phyloP scores from a whole-genome alignment of 192 early-diverging fungal species.

The Linnemannia hyalina region DNA sequence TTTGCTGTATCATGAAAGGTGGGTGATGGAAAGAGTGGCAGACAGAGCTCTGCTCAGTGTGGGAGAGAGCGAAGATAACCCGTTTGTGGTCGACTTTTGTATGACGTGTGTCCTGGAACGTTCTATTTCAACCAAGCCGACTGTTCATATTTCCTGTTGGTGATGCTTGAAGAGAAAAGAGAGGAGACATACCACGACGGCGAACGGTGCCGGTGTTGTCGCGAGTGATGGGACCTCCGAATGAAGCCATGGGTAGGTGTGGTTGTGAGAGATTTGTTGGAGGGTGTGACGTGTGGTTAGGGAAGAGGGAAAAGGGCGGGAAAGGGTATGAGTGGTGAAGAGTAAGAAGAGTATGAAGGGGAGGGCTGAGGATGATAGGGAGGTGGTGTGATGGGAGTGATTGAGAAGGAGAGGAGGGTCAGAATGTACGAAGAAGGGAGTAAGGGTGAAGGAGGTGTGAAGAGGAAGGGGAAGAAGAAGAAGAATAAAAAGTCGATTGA shows the following conservation, averaged over 20 bases:
- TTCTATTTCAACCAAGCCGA: background rate
- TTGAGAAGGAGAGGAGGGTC: background rate
- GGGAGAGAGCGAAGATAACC: background rate
- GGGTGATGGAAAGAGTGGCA: no score
- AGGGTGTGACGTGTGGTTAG: background rate
- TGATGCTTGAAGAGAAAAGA: background rate
- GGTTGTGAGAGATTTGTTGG: background rate
- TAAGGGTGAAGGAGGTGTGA: background rate
- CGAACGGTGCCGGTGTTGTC: slow-evolving; percentile 49
- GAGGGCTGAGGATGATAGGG: background rate
- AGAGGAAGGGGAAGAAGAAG: no score
- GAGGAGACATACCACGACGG: slow-evolving; percentile 32
- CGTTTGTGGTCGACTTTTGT: background rate
- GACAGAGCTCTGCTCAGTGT: no score
- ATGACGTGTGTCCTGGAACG: background rate
- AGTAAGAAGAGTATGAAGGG: background rate
- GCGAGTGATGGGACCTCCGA: slow-evolving; percentile 45
- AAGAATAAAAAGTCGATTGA: background rate
- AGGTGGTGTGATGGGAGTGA: background rate
- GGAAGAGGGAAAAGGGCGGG: background rate
- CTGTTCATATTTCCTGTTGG: background rate
- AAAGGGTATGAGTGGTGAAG: background rate
- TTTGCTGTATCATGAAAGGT: no score
- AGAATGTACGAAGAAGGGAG: background rate
- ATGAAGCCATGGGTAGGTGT: slow-evolving; percentile 28